Evolutionary conservation across 2,329 filamentous ascomycete genomes (phyloP).

Genomic region (Fonsecaea pugnacius): DNA sequence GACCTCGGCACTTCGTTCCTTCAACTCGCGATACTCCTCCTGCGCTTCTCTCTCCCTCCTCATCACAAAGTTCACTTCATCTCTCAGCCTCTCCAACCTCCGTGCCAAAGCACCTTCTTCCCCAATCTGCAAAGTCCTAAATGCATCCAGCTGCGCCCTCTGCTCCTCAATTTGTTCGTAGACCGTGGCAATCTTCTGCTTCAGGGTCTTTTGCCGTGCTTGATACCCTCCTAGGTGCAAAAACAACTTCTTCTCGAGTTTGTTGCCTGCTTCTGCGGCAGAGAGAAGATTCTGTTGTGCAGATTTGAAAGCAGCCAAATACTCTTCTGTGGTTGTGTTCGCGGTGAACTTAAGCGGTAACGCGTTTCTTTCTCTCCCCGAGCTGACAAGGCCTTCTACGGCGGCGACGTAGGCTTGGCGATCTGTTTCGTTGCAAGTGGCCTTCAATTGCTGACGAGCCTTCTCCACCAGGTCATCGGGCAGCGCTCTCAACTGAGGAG

Average conservation of each 20-base stretch:
- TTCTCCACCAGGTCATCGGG: conserved; percentile 73
- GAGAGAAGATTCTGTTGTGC: conserved; percentile 74
- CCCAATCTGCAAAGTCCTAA: conserved; percentile 74
- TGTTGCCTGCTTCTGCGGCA: conserved; percentile 78
- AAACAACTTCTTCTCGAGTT: conserved; percentile 89
- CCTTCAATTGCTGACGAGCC: conserved; percentile 75
- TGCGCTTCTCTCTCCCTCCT: conserved; percentile 87
- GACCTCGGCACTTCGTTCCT: conserved; percentile 71
- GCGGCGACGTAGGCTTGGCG: conserved; percentile 56
- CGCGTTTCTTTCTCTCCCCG: conserved; percentile 54
- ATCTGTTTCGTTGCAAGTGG: conserved; percentile 63
- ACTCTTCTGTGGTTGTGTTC: conserved; percentile 73
- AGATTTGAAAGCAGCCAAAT: conserved; percentile 71
- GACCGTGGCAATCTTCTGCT: conserved; percentile 77
- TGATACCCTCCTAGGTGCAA: conserved; percentile 89
- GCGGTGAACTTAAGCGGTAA: conserved; percentile 80
- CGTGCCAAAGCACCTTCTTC: conserved; percentile 77
- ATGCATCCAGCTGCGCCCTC: conserved; percentile 71
- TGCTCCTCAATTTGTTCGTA: conserved; percentile 75
- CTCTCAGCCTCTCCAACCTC: conserved; percentile 73
- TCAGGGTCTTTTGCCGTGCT: conserved; percentile 78
- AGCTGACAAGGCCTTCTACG: conserved; percentile 49
- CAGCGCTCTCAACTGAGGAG: conserved; percentile 65
- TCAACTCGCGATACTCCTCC: conserved; percentile 75
- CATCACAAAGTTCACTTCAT: conserved; percentile 81